Evolutionary conservation across 176 grass and related monocot genomes (phyloP), one percentile per base, ranked within the genome.

Genomic region (Oryza meridionalis): DNA sequence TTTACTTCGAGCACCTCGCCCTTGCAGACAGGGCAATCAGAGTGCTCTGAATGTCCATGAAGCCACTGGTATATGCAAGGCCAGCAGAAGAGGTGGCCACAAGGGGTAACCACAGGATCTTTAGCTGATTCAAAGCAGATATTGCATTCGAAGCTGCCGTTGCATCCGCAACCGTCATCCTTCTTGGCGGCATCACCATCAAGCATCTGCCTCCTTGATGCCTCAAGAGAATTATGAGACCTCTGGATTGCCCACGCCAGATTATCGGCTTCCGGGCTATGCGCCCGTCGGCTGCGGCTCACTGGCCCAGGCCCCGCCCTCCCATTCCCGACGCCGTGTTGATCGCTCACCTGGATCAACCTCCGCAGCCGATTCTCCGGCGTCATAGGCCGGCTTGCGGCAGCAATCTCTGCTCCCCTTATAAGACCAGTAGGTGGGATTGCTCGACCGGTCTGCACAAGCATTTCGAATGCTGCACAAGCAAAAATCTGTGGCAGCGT

Each of bases 31-130:
- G 96, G 96, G 67, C 96, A 98, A 70, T 96, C 91, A 40, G 83
- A 77, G 31, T 84, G 45, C 9, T 70, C 26, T 49, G 87, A 75
- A 75, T 92, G 91, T 4, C 21, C 73, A 69, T 86, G 69, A 55
- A 98, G 86, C 96, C 93, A 96, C 70, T 59, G 84, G 62, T 92
- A 96, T 78, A 98, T 86, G 76, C 96, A 98, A 70, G 88, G 66
- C 96, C 96, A 98, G 64, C 96, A 98, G 75, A 92, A 98, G 31
- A 98, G 89, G 81, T 98, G 96, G 29, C 96, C 93, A 24, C 96
- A 98, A 4, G 85, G 76, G 22, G 96, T 98, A 59, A 98, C 89
- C 67, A 98, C 91, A 0, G 96, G 96, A 50, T 93, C 87, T 37
- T 88, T 93, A 15, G 93, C 89, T 9, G 85, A 27, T 27, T 96